A percentile compares a stretch with the other conserved stretches of the same genome.
These are phyloP conservation scores for Cornus kousa DNA, from an alignment of 148 eudicot genomes.

Conservation along the genomic window DNA sequence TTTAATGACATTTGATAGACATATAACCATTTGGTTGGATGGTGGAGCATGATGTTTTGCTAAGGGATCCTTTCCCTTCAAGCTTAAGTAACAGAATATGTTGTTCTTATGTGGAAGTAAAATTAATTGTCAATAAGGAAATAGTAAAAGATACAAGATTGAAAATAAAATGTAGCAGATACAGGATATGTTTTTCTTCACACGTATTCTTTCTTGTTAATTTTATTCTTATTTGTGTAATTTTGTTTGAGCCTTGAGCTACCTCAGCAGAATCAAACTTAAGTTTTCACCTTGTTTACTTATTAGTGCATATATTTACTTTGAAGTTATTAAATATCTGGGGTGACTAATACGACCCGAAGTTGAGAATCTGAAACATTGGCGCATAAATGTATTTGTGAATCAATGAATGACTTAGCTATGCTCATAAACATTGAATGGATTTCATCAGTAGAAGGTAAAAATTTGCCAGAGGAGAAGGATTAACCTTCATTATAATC, in stretches of 20 bases:
- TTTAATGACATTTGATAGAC: neutral
- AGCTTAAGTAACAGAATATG: neutral
- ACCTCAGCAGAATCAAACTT: neutral
- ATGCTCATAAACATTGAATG: neutral
- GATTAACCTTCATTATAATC: neutral
- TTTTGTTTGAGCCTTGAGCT: neutral
- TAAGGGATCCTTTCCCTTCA: neutral
- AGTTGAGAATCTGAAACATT: neutral
- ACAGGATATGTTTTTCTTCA: neutral
- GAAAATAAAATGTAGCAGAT: neutral
- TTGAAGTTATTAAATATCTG: neutral
- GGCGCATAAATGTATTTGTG: neutral
- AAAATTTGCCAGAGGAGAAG: neutral
- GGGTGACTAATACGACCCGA: neutral
- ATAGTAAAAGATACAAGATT: neutral
- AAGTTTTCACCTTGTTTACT: neutral
- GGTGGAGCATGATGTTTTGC: neutral
- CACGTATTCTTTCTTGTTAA: too few species aligned
- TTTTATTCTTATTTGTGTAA: neutral
- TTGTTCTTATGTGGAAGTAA: too few species aligned
- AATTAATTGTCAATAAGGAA: neutral
- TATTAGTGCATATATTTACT: neutral
- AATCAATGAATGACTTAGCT: neutral
- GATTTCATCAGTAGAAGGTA: neutral
- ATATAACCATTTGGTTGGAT: neutral